phyloP scores from a whole-genome alignment of 2,329 filamentous ascomycete genomes.

The Aureobasidium uvarum region DNA sequence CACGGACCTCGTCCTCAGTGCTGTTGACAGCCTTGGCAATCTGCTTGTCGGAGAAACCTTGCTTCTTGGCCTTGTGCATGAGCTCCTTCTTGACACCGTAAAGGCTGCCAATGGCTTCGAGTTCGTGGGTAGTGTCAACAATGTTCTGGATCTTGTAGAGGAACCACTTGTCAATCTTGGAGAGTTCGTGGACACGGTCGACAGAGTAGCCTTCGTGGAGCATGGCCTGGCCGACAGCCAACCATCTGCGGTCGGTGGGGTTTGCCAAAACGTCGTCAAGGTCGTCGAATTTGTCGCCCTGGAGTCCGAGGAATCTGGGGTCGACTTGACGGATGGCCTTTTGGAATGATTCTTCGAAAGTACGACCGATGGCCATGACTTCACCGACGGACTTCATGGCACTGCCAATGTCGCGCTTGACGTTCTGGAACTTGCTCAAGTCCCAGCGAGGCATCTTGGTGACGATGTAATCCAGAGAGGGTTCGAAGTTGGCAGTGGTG shows the following conservation, averaged over 20 bases:
- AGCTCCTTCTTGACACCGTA: constrained; percentile 85
- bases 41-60: constrained; percentile 96
- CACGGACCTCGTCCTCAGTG: constrained; percentile 86
- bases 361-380: constrained; percentile 98
- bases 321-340: constrained; percentile 98
- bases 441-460: constrained; percentile 99
- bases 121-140: constrained; percentile 81
- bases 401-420: constrained; percentile 94
- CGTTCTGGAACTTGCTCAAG: constrained; percentile 97
- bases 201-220: constrained; percentile 94
- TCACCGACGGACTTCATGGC: constrained; percentile 99
- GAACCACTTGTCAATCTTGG: constrained; percentile 99
- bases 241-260: constrained; percentile 94
- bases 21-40: constrained; percentile 83
- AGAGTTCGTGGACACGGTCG: constrained; percentile 86
- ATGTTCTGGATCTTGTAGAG: constrained; percentile 97
- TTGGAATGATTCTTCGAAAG: constrained; percentile 98
- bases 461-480: constrained; percentile 94
- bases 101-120: constrained; percentile 79
- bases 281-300: constrained; percentile 91
- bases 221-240: constrained; percentile 97
- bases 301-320: constrained; percentile 85
- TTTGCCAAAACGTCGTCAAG: constrained; percentile 87
- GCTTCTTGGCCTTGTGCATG: constrained; percentile 88
- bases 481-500: constrained; percentile 98